Conservation (phyloP, 257 asterid genomes). For the Linaria vulgaris region DNA sequence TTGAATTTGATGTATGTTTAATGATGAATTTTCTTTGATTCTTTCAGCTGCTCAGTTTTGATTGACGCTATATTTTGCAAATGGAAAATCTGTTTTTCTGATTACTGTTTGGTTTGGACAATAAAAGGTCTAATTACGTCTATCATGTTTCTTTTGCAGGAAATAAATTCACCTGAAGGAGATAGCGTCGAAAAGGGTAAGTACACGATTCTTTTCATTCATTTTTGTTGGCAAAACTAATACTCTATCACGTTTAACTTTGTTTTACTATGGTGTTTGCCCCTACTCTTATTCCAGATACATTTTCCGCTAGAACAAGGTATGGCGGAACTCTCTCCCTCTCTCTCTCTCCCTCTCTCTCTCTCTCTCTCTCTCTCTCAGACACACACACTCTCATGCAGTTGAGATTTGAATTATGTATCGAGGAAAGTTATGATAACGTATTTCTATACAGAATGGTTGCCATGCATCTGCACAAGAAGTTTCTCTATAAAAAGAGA, state of each 20-base stretch:
- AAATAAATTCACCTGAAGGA: constrained; percentile 37
- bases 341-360: too few relatives aligned
- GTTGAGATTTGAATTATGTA: not conserved
- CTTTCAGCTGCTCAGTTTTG: not conserved
- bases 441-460: constrained; percentile 40
- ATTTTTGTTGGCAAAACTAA: not conserved
- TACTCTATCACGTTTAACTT: constrained; percentile 10
- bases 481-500: constrained; percentile 40
- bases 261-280: constrained; percentile 8
- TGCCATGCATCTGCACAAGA: constrained; percentile 45
- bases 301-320: constrained; percentile 62
- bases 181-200: constrained; percentile 41
- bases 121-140: constrained; percentile 3
- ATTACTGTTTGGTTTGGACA: not conserved
- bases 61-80: not conserved
- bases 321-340: constrained; percentile 36
- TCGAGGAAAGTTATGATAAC: constrained; percentile 1
- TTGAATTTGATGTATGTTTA: constrained; percentile 27
- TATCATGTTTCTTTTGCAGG: constrained; percentile 45
- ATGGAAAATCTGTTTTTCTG: not conserved
- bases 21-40: not conserved
- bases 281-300: constrained; percentile 40
- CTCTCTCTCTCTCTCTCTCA: too few relatives aligned
- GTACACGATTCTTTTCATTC: not conserved
- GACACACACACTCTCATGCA: too few relatives aligned